Evolutionary conservation across 1,139 yeast genomes (phyloP).

Genomic region (Kodamaea ohmeri): DNA sequence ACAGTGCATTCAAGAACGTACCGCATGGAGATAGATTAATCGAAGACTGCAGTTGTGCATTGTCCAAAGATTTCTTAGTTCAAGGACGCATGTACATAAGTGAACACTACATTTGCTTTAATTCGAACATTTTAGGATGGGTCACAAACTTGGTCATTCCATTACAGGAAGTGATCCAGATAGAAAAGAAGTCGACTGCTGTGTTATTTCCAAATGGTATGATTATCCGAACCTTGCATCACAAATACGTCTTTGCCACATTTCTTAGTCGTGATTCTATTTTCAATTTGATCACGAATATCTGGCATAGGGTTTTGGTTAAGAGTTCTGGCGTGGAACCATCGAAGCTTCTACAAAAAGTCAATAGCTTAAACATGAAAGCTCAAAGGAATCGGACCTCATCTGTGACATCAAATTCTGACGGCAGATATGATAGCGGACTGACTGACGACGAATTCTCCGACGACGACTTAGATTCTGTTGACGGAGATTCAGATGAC

Average conservation of each 20-base stretch:
- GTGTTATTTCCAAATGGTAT: conserved; percentile 75
- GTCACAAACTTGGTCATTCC: conserved; percentile 67
- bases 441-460: conserved; percentile 1
- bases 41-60: conserved; percentile 70
- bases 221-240: conserved; percentile 66
- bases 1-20: conserved; percentile 55
- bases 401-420: conserved; percentile 13
- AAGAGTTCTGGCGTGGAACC: conserved; percentile 25
- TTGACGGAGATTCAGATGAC: background rate
- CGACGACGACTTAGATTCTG: conserved; percentile 8
- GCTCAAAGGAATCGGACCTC: conserved; percentile 11
- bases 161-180: conserved; percentile 64
- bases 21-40: conserved; percentile 53
- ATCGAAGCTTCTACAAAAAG: conserved; percentile 8
- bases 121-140: conserved; percentile 73
- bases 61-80: conserved; percentile 64
- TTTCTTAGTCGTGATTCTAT: conserved; percentile 66
- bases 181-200: conserved; percentile 71
- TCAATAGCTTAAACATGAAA: conserved; percentile 6
- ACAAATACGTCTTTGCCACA: conserved; percentile 70
- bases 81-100: conserved; percentile 71
- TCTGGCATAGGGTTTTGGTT: conserved; percentile 52
- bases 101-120: conserved; percentile 60
- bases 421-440: background rate
- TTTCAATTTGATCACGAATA: conserved; percentile 56